phyloP scores from a whole-genome alignment of 202 grass and related monocot genomes.

The Setaria italica region DNA sequence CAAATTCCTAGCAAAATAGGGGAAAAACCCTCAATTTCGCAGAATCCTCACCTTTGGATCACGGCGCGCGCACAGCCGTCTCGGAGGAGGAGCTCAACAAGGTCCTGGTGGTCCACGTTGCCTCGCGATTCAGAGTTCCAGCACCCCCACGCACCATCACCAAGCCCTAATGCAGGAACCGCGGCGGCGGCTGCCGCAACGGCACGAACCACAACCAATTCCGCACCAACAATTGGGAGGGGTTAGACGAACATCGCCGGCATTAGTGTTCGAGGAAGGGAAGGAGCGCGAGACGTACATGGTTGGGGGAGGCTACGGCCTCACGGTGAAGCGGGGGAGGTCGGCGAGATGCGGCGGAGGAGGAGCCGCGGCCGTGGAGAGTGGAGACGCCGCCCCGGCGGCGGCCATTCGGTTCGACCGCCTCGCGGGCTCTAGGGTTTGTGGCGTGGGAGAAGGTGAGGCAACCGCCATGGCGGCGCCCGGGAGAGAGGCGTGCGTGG shows the following conservation, averaged over 20 bases:
- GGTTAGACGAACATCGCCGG: not conserved
- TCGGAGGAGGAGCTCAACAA: not conserved
- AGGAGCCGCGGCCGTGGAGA: not conserved
- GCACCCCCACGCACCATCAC: not conserved
- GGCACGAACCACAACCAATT: not conserved
- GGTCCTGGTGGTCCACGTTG: too few relatives aligned
- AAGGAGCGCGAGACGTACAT: not conserved
- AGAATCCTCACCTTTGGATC: conserved; percentile 9
- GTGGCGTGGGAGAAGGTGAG: not conserved
- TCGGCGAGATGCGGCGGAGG: not conserved
- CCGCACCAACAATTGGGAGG: not conserved
- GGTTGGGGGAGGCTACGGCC: not conserved
- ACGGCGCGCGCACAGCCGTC: not conserved
- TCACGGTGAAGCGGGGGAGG: not conserved
- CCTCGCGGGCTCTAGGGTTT: not conserved
- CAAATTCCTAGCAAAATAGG: not conserved
- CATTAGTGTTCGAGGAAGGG: not conserved
- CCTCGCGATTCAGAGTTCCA: not conserved
- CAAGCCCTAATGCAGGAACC: not conserved
- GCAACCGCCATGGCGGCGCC: not conserved
- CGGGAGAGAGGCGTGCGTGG: not conserved
- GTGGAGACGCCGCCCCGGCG: not conserved
- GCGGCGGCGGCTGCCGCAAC: not conserved
- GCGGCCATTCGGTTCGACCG: not conserved
- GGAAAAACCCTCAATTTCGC: not conserved